These are phyloP conservation scores for Gracilariopsis chorda DNA, from an alignment of 23 red algal genomes.

Conservation along the genomic window DNA sequence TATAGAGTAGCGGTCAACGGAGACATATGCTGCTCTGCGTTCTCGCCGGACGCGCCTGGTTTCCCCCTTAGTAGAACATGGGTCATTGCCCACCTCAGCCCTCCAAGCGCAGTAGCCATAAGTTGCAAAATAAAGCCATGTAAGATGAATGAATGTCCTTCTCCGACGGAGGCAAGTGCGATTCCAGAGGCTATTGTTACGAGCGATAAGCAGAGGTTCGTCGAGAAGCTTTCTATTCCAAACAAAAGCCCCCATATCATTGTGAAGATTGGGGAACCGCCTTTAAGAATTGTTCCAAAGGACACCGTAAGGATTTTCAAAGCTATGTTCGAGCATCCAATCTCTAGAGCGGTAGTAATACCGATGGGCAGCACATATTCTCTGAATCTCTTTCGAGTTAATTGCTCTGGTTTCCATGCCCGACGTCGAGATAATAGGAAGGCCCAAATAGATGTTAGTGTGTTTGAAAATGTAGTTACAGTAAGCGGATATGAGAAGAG, in stretches of 20 bases:
- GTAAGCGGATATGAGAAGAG: slow-evolving; percentile 78
- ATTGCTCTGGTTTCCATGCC: slow-evolving; percentile 10
- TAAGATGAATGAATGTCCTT: slow-evolving; percentile 60
- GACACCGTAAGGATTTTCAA: slow-evolving; percentile 86
- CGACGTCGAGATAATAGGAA: slow-evolving; percentile 8
- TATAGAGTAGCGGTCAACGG: slow-evolving; percentile 74
- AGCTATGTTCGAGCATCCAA: slow-evolving; percentile 91
- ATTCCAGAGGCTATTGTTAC: slow-evolving; percentile 71
- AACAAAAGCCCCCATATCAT: slow-evolving; percentile 88
- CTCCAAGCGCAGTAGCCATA: slow-evolving; percentile 75
- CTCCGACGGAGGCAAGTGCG: slow-evolving; percentile 67
- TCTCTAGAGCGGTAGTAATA: slow-evolving; percentile 87
- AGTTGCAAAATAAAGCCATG: slow-evolving; percentile 77
- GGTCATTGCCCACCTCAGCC: slow-evolving; percentile 90
- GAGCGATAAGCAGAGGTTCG: slow-evolving; percentile 60
- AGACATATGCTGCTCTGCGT: slow-evolving; percentile 29
- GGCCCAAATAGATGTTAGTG: slow-evolving; percentile 56
- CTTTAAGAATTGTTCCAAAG: slow-evolving; percentile 95
- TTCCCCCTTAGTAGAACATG: slow-evolving; percentile 68
- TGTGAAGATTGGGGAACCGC: slow-evolving; percentile 91
- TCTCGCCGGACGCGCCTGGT: not conserved
- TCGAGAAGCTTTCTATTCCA: slow-evolving; percentile 79
- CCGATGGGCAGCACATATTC: slow-evolving; percentile 88
- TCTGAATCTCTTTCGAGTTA: slow-evolving; percentile 59
- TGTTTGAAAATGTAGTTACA: slow-evolving; percentile 74